Evolutionary conservation across 2,329 filamentous ascomycete species (phyloP).

Genomic region (Diaporthe batatas): DNA sequence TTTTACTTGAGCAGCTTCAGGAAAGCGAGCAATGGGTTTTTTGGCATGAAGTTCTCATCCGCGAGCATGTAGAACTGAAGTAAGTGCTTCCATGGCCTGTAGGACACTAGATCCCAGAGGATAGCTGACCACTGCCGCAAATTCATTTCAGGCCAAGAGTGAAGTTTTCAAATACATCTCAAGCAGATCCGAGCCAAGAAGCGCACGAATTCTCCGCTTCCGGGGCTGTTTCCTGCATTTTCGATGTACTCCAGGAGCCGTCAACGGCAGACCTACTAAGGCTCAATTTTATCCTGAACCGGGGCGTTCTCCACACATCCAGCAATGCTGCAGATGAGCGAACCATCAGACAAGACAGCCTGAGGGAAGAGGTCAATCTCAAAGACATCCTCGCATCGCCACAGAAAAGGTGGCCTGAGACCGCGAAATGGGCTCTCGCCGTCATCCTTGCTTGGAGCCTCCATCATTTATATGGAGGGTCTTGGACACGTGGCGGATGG

Average conservation of each 20-base stretch:
- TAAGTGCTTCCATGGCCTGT: neutral
- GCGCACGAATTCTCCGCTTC: neutral
- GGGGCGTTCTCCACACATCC: neutral
- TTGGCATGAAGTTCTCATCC: conserved; percentile 1
- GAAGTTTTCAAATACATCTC: neutral
- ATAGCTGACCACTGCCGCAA: neutral
- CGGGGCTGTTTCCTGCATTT: neutral
- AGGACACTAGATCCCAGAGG: too few species aligned
- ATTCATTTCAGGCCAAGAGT: neutral
- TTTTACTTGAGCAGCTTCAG: neutral
- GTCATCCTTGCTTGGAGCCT: conserved; percentile 7
- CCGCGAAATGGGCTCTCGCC: neutral
- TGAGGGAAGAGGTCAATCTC: neutral
- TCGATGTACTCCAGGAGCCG: neutral
- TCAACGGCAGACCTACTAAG: neutral
- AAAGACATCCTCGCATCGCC: neutral
- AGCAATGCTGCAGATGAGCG: neutral
- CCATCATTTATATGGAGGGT: neutral
- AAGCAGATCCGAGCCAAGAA: neutral
- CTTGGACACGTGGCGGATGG: neutral
- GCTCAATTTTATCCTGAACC: neutral
- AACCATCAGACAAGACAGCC: neutral
- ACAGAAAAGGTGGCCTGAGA: neutral
- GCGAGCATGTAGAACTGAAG: neutral
- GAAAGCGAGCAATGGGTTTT: neutral